Base-by-base conservation (phyloP, 441 rosid species). In the Lepidium campestre region DNA sequence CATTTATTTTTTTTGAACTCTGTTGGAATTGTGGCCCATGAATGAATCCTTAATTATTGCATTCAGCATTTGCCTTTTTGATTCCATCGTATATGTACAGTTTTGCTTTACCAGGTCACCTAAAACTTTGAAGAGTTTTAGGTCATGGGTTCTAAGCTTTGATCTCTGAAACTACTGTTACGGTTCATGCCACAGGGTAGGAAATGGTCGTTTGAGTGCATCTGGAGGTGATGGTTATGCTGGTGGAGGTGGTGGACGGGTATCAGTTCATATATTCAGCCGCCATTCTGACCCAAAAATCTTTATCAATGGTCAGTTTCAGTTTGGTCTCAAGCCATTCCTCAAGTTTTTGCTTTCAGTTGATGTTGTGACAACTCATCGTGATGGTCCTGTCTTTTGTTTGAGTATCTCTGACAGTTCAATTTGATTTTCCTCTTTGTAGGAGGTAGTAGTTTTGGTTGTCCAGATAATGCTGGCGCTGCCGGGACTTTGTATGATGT, bases 161-260 rank as follows among this genome's bases (percentile, higher is more conserved):
- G 54, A n/a, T 32, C 8, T 41, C 49, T 55, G 64, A 55, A 41
- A 27, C 6, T 65, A 17, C 6, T 57, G 53, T 45, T 13, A 31
- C 46, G 73, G 59, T 8, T 48, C 1, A 62, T 78, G 93, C 52
- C 22, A 84, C 88, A 95, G 99, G 99, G 69, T 68, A 46, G 99
- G 99, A 77, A 75, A 71, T 81, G 98, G 99, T 69, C 74, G 72
- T 67, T 84, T 92, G 67, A 95, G 96, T 81, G 97, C 99, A 29
- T 81, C 92, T 70, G 99, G 99, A 37, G 99, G 98, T 69, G 64
- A 83, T 68, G 99, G 99, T 71, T 92, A 83, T 77, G 96, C 79
- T 49, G 98, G 99, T 44, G 99, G 99, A 18, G 99, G 98, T 39
- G 99, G 97, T 37, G 99, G 99, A 74, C 85, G 99, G 67, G 80